Evolutionary conservation across 306 rosid species (phyloP).

Genomic region (Vicia villosa): DNA sequence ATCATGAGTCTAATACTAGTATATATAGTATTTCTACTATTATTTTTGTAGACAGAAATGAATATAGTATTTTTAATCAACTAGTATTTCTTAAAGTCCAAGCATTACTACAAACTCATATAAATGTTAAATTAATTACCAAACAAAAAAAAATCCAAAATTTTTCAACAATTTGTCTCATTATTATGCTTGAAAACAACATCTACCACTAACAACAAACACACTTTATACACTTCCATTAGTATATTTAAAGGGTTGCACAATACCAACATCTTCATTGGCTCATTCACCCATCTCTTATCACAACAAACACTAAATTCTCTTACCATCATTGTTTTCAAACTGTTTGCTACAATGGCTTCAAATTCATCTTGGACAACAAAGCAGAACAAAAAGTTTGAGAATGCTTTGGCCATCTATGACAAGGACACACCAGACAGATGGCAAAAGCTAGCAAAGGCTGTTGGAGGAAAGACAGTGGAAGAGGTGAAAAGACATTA

Average conservation of each 20-base stretch:
- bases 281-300: conserved; percentile 37
- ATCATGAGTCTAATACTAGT: background rate
- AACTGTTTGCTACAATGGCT: conserved; percentile 33
- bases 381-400: conserved; percentile 77
- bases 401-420: conserved; percentile 76
- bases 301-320: conserved; percentile 12
- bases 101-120: conserved; percentile 31
- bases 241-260: conserved; percentile 57
- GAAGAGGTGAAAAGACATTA: conserved; percentile 87
- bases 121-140: conserved; percentile 23
- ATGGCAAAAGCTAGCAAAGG: conserved; percentile 79
- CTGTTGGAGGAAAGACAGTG: conserved; percentile 82
- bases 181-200: conserved; percentile 50
- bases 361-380: conserved; percentile 75
- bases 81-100: background rate
- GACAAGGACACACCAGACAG: conserved; percentile 79
- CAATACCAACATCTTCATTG: conserved; percentile 37
- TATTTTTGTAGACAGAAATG: no score
- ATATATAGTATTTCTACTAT: background rate
- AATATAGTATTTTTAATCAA: background rate
- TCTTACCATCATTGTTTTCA: background rate
- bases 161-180: conserved; percentile 34
- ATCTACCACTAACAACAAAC: conserved; percentile 35
- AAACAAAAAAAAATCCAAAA: background rate
- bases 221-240: conserved; percentile 26